phyloP scores from a whole-genome alignment of 768 basidiomycete species.

The Favolaschia claudopus region DNA sequence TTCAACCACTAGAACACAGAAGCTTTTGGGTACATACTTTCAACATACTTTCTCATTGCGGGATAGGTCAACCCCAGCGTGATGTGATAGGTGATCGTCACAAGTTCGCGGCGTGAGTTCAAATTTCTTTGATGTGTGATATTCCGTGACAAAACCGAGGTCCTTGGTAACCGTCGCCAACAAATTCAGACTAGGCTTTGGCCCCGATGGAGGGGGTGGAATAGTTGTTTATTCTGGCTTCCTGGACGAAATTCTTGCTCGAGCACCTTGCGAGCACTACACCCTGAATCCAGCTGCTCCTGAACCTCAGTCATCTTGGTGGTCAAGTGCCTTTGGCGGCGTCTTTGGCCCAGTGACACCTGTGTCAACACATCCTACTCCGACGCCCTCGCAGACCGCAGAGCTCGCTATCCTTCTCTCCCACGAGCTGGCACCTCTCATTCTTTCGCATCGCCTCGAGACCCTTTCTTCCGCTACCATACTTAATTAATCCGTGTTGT shows the following conservation, averaged over 20 bases:
- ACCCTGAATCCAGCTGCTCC: conserved; percentile 25
- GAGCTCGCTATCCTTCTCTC: conserved; percentile 90
- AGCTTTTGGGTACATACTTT: too few species aligned
- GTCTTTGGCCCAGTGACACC: conserved; percentile 44
- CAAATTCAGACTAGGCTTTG: too few species aligned
- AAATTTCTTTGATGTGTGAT: too few species aligned
- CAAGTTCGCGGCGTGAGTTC: too few species aligned
- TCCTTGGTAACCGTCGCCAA: too few species aligned
- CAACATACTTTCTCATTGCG: too few species aligned
- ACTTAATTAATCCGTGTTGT: conserved; percentile 77
- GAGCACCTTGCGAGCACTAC: conserved; percentile 39
- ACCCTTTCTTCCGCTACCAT: conserved; percentile 85
- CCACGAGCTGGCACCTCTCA: conserved; percentile 91
- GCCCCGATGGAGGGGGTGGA: conserved; percentile 88
- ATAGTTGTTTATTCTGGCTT: conserved; percentile 96
- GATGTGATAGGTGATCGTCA: too few species aligned
- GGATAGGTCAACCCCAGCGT: too few species aligned
- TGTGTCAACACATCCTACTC: conserved; percentile 50
- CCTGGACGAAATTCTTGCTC: conserved; percentile 81
- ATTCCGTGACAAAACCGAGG: too few species aligned
- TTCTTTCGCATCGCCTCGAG: conserved; percentile 91
- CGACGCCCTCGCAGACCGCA: conserved; percentile 82
- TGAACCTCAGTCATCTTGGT: conserved; percentile 47
- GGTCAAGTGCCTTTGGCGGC: conserved; percentile 54
- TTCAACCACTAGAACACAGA: too few species aligned